Base-by-base conservation (phyloP, 257 asterid genomes). In the Capsicum baccatum region DNA sequence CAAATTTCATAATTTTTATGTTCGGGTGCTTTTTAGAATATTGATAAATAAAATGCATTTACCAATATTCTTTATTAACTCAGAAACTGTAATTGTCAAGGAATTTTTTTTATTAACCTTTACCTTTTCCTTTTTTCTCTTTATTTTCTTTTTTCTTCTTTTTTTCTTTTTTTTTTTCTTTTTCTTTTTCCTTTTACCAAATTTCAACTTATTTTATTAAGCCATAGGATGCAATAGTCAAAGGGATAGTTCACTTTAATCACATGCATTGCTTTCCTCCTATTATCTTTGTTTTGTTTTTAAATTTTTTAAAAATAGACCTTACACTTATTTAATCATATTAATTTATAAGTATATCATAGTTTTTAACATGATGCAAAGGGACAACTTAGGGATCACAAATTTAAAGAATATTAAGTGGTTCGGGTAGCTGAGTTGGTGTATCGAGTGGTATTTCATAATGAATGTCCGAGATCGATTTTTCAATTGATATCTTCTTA, bases 211-310 rank as follows among this genome's bases (percentile, higher is more conserved):
- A 52, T 21, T 76, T 21, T 52, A 21, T 2, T 19, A 76, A 76
- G 14, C 26, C 48, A 16, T 59, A 15, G 44, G 56, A 55, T 9
- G 67, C 73, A 82, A 76, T 42, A 63, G 71, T 55, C 63, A 44
- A 58, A 48, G 54, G 33, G 19, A 70, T 52, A 9, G 2, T 55
- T 63, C 42, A 58, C 89, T 84, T 84, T 82, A 57, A 26, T 82
- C 82, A 82, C 86, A 81, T 81, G 89, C 86, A 19, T 64, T 55
- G 76, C 54, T 54, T 84, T 81, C 57, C 52, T 54, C 12, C 33
- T 19, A 26, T 16, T 60, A 39, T 15, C 66, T 33, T 33, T 26
- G 14, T 48, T 17, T 42, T 71, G 48, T 6, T 26, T 47, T n/a
- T n/a, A 21, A 26, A 26, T 48, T 48, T 11, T 73, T 48, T 11